These are phyloP conservation scores for Backusella australiensis DNA, from an alignment of 192 early-diverging fungal genomes.

Conservation along the genomic window DNA sequence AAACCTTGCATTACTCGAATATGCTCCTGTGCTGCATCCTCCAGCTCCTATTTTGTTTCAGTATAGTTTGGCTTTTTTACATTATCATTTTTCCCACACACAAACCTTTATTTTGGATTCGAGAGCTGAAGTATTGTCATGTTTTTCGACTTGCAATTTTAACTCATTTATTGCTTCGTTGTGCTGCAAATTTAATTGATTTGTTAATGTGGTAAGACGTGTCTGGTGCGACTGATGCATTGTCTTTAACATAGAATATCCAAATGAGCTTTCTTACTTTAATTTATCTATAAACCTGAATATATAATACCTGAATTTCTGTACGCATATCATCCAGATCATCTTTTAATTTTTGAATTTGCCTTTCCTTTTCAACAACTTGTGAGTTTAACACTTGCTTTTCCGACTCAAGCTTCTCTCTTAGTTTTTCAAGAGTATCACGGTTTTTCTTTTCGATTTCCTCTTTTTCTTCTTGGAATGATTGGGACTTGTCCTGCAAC, in stretches of 20 bases:
- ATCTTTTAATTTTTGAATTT: constrained; percentile 12
- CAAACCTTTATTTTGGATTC: not conserved
- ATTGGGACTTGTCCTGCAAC: not conserved
- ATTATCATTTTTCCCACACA: not conserved
- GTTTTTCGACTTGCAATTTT: not conserved
- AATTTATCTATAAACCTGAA: not conserved
- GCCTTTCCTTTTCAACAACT: not conserved
- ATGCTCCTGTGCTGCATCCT: constrained; percentile 5
- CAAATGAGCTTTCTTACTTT: not conserved
- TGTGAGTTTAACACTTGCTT: not conserved
- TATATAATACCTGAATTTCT: constrained; percentile 12
- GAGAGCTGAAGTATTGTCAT: not conserved
- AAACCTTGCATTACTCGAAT: constrained; percentile 1
- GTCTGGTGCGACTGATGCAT: constrained; percentile 31
- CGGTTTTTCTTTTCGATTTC: constrained; percentile 4
- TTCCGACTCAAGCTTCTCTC: constrained; percentile 22
- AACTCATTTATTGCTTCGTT: constrained; percentile 6
- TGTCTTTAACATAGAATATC: not conserved
- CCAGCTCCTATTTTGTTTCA: constrained; percentile 6
- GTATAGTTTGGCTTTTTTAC: not conserved
- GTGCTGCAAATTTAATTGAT: constrained; percentile 16
- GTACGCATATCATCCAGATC: constrained; percentile 13
- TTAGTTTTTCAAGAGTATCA: constrained; percentile 20
- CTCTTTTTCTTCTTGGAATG: constrained; percentile 21
- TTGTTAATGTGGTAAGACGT: constrained; percentile 21